Conservation (phyloP, 176 grass and related monocot genomes). For the Luzula sylvatica region DNA sequence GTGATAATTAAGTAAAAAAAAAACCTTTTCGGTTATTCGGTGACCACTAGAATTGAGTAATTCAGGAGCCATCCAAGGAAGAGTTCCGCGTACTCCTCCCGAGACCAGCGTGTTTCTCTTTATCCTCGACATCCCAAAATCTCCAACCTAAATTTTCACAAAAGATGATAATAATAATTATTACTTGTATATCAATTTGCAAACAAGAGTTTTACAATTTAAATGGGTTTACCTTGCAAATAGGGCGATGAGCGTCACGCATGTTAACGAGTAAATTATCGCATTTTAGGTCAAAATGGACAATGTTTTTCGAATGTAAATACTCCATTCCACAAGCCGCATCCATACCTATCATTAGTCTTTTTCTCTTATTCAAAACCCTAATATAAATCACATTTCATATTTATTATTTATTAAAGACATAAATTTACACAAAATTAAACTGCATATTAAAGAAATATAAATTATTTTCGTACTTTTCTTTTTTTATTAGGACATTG, state of each 20-base stretch:
- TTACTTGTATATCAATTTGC: too few species aligned
- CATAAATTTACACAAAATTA: neutral
- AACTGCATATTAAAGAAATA: slow-evolving; percentile 1
- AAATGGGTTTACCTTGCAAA: slow-evolving; percentile 74
- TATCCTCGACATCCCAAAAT: slow-evolving; percentile 97
- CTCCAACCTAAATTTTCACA: slow-evolving; percentile 58
- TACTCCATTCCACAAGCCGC: slow-evolving; percentile 99
- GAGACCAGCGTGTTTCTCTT: slow-evolving; percentile 96
- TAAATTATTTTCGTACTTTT: slow-evolving; percentile 32
- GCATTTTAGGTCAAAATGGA: slow-evolving; percentile 97
- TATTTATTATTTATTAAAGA: slow-evolving; percentile 28
- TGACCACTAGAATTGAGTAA: slow-evolving; percentile 85
- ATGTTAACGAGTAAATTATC: slow-evolving; percentile 95
- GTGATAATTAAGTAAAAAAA: neutral
- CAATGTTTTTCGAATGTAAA: slow-evolving; percentile 95
- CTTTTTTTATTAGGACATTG: slow-evolving; percentile 83
- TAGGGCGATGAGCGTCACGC: slow-evolving; percentile 83
- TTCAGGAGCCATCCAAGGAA: slow-evolving; percentile 99
- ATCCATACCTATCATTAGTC: slow-evolving; percentile 93
- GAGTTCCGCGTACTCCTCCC: slow-evolving; percentile 91
- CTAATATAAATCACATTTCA: slow-evolving; percentile 47
- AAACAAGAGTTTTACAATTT: neutral
- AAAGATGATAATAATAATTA: neutral
- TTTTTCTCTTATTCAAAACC: slow-evolving; percentile 67
- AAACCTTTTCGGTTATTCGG: slow-evolving; percentile 77